Base-by-base conservation (phyloP, 2,329 filamentous ascomycete genomes). In the Ophiosphaerella narmari region DNA sequence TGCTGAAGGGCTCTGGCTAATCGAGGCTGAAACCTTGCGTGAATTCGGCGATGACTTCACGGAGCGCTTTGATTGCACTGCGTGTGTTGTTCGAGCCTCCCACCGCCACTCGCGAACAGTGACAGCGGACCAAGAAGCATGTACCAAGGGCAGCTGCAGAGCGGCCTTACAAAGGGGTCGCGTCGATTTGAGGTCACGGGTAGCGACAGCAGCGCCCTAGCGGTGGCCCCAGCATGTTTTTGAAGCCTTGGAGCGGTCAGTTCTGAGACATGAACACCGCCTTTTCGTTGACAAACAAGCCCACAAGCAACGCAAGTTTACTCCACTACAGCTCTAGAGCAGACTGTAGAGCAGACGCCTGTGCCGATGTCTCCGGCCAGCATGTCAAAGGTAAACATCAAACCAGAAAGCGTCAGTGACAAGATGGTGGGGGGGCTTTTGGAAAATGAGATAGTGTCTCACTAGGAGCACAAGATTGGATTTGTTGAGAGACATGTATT, bases 11-110 rank as follows among this genome's bases (percentile, higher is more conserved):
- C 8, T 44, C 55, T 24, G 39, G 34, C 48, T 42, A 62, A 58
- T 59, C n/a, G 14, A 36, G 5, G n/a, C 12, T 16, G 1, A 23
- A 24, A 16, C 26, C 24, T 33, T 34, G 21, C 37, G 26, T 39
- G 23, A 21, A 50, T 39, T 43, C 33, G 23, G 41, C 34, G 32
- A 44, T 40, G 33, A 40, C 14, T 26, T 44, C 33, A 43, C 23
- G 18, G 50, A 53, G 50, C 48, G 39, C 43, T 46, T 48, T 63
- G 50, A 63, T 54, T 55, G 53, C 48, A 59, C 39, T 36, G 39
- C 47, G 45, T 67, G 65, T 57, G 61, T 55, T 68, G 67, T 59
- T 60, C 62, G 55, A 66, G 62, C 60, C 48, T 42, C 44, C 62
- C 63, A 67, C 67, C 66, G 63, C 63, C 60, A 62, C 59, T 50